Conservation (phyloP, 257 asterid genomes). For the Gentiana macrophylla region DNA sequence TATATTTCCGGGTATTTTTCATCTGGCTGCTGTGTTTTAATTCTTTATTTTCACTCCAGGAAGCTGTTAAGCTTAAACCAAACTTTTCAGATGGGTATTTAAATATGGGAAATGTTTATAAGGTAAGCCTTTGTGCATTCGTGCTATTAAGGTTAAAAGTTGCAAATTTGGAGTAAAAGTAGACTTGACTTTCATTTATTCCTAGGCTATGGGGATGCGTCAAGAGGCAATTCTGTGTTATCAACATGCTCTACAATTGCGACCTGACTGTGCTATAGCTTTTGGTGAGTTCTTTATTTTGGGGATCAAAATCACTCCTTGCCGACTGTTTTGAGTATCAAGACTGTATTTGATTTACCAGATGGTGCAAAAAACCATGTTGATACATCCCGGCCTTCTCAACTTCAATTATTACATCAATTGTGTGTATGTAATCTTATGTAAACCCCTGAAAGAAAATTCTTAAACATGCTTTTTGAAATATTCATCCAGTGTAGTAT, state of each 20-base stretch:
- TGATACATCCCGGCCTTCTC: no score
- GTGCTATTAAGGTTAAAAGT: conserved; percentile 39
- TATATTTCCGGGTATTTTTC: not conserved
- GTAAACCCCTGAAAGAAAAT: no score
- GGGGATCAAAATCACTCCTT: not conserved
- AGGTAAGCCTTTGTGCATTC: conserved; percentile 54
- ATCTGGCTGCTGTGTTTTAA: not conserved
- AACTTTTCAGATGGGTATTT: conserved; percentile 82
- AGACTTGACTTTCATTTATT: conserved; percentile 45
- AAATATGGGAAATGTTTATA: conserved; percentile 94
- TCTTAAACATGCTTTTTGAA: no score
- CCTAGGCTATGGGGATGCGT: conserved; percentile 85
- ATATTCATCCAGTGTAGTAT: no score
- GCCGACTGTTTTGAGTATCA: no score
- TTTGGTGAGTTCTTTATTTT: conserved; percentile 48
- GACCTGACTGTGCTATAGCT: conserved; percentile 93
- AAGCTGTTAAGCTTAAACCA: conserved; percentile 96
- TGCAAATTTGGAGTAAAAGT: conserved; percentile 43
- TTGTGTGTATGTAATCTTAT: no score
- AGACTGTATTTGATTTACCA: no score
- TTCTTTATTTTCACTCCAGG: conserved; percentile 34
- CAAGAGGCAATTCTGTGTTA: conserved; percentile 91
- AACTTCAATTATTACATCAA: no score
- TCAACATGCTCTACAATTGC: conserved; percentile 84
- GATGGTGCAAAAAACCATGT: no score